Conservation (phyloP, 1,284 basidiomycete species). For the Kwoniella shivajii region DNA sequence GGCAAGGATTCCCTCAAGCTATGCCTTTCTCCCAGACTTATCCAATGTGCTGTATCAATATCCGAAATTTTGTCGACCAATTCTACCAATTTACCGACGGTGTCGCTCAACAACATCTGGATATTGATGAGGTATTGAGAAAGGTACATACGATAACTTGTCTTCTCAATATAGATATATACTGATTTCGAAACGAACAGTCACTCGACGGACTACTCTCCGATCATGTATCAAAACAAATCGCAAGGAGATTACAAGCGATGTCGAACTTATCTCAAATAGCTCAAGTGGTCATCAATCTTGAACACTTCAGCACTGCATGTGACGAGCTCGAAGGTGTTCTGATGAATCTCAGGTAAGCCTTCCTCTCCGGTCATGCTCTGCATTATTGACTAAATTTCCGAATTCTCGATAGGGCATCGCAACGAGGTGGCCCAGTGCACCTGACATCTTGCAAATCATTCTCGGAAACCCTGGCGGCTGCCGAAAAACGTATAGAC, state of each 20-base stretch:
- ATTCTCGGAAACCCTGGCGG: conserved; percentile 70
- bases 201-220: conserved; percentile 84
- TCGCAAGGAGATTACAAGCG: conserved; percentile 69
- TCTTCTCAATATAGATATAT: not conserved
- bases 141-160: conserved; percentile 61
- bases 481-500: conserved; percentile 77
- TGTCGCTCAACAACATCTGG: conserved; percentile 83
- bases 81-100: conserved; percentile 98
- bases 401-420: conserved; percentile 61
- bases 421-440: conserved; percentile 73
- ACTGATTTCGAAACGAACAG: conserved; percentile 54
- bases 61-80: conserved; percentile 88
- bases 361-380: not conserved
- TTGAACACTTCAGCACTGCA: conserved; percentile 87
- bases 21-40: conserved; percentile 96
- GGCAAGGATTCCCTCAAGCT: conserved; percentile 69
- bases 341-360: conserved; percentile 70
- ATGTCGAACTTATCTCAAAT: conserved; percentile 87
- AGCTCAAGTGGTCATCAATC: conserved; percentile 88
- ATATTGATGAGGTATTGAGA: conserved; percentile 88
- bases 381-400: not conserved
- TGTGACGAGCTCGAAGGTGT: conserved; percentile 85
- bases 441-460: conserved; percentile 53
- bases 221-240: conserved; percentile 75
- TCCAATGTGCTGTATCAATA: conserved; percentile 93